These are phyloP conservation scores for Rhodotorula toruloides DNA, from an alignment of 768 basidiomycete species.

Conservation along the genomic window DNA sequence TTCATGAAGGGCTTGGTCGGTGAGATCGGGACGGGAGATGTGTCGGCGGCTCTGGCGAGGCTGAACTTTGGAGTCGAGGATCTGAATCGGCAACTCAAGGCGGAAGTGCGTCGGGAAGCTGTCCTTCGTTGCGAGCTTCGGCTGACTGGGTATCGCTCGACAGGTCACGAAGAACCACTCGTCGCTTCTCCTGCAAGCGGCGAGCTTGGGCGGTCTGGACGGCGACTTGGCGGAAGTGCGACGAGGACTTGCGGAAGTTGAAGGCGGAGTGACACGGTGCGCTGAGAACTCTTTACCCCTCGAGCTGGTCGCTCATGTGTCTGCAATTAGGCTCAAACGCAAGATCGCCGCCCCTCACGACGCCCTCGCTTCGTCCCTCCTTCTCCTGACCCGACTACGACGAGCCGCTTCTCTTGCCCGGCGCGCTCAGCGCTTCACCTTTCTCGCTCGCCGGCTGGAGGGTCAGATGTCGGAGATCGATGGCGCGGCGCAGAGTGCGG, in stretches of 20 bases:
- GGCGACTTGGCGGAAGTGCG: conserved; percentile 65
- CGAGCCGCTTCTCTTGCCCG: conserved; percentile 78
- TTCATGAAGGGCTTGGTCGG: conserved; percentile 37
- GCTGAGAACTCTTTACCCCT: conserved; percentile 36
- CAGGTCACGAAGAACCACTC: conserved; percentile 81
- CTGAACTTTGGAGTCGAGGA: conserved; percentile 84
- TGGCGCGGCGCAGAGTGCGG: background rate
- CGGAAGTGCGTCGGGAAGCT: conserved; percentile 56
- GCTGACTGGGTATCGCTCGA: background rate
- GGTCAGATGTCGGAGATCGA: conserved; percentile 72
- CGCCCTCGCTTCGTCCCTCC: conserved; percentile 64
- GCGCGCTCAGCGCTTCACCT: conserved; percentile 74
- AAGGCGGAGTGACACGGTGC: conserved; percentile 70
- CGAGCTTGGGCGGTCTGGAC: conserved; percentile 64
- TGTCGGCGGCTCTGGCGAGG: conserved; percentile 81
- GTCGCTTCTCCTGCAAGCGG: conserved; percentile 72
- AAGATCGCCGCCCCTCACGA: conserved; percentile 84
- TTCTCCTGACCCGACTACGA: conserved; percentile 69
- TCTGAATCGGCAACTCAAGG: conserved; percentile 80
- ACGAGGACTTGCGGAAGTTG: conserved; percentile 66
- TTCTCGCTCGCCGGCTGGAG: conserved; percentile 74
- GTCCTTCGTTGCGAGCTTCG: too few relatives aligned
- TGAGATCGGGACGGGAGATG: conserved; percentile 63
- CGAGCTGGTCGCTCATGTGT: conserved; percentile 24
- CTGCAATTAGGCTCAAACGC: conserved; percentile 59